Percentiles rank a stretch among this genome's conserved stretches.
Conservation (phyloP, 768 basidiomycete species). For the Lactifluus rugatus region DNA sequence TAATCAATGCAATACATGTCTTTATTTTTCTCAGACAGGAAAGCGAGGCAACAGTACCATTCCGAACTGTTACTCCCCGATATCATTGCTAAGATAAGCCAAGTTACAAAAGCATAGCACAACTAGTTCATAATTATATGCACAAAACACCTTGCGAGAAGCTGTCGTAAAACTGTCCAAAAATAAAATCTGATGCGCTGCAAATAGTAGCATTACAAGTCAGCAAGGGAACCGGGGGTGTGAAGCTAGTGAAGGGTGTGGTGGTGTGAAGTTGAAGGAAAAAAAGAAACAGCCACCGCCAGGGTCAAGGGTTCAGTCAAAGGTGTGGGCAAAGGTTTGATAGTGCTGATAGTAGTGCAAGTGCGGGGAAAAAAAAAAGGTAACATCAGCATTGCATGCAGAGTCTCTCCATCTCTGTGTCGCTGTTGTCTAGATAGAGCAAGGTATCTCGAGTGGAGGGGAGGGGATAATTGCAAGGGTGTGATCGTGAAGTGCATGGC, state of each 20-base stretch:
- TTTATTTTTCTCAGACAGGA: background rate
- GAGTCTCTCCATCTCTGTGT: background rate
- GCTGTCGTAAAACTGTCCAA: background rate
- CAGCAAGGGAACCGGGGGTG: background rate
- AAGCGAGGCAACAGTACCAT: background rate
- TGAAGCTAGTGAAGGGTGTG: background rate
- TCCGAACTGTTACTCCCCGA: background rate
- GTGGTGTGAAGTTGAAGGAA: background rate
- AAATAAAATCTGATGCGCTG: background rate
- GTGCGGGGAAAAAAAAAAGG: background rate
- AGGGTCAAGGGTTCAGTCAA: background rate
- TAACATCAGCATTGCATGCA: conserved; percentile 10
- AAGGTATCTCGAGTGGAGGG: conserved; percentile 14
- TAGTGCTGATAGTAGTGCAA: too few species aligned
- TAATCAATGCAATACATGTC: background rate
- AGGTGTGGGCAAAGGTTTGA: background rate
- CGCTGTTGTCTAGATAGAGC: conserved; percentile 2
- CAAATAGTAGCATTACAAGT: background rate
- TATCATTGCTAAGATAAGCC: conserved; percentile 6
- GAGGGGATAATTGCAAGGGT: background rate
- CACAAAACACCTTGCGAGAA: background rate
- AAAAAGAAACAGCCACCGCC: background rate
- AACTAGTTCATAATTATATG: conserved; percentile 21
- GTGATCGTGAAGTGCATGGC: background rate
- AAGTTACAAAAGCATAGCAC: conserved; percentile 18